Conservation (phyloP, 805 yeast species). For the Schwanniomyces occidentalis region DNA sequence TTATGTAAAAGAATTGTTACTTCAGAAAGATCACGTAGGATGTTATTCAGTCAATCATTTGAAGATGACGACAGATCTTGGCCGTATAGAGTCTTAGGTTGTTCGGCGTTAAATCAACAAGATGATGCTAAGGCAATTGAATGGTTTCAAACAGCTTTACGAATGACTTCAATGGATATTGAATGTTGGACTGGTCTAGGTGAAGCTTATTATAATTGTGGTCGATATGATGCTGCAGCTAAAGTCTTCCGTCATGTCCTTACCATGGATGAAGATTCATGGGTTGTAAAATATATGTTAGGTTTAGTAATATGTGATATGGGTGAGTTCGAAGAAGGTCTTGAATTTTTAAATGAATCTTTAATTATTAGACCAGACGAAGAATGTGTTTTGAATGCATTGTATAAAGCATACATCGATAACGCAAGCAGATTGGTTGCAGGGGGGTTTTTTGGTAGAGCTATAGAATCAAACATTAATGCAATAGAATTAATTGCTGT, state of each 20-base stretch:
- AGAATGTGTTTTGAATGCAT: conserved; percentile 45
- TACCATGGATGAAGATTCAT: conserved; percentile 50
- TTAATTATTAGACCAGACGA: conserved; percentile 48
- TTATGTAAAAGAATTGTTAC: conserved; percentile 66
- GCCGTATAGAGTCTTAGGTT: conserved; percentile 90
- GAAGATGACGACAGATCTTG: conserved; percentile 52
- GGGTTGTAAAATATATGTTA: conserved; percentile 66
- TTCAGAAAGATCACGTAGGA: conserved; percentile 59
- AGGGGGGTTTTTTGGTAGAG: conserved; percentile 69
- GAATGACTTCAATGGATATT: conserved; percentile 63
- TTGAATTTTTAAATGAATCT: conserved; percentile 46
- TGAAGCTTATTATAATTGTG: conserved; percentile 86
- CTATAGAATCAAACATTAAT: conserved; percentile 47
- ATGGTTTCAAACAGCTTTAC: conserved; percentile 82
- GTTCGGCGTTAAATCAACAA: conserved; percentile 67
- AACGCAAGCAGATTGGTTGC: conserved; percentile 52
- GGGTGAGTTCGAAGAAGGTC: conserved; percentile 66
- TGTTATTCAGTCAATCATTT: conserved; percentile 31
- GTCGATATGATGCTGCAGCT: conserved; percentile 81
- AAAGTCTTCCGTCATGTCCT: conserved; percentile 76
- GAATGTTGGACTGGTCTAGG: conserved; percentile 96
- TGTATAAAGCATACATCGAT: conserved; percentile 57
- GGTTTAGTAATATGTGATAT: conserved; percentile 65
- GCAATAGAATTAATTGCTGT: conserved; percentile 46
- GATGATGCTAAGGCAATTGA: conserved; percentile 80